Evolutionary conservation across 495 filamentous ascomycete genomes (phyloP), one percentile per base, ranked within the genome.

Genomic region (Aspergillus bertholletiae): DNA sequence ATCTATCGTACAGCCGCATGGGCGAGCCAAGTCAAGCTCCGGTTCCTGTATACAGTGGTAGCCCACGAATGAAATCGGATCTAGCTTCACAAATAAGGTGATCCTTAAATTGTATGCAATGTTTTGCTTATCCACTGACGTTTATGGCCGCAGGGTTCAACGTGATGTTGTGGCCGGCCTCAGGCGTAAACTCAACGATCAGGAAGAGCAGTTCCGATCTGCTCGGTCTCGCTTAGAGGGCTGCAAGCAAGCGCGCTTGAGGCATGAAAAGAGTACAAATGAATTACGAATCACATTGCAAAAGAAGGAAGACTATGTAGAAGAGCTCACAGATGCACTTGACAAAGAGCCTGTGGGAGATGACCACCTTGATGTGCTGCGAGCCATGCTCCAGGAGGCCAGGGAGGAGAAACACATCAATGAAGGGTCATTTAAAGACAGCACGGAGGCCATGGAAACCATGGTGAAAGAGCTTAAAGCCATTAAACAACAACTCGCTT

Each of bases 51-150:
- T 84, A 70, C 52, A 66, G 49, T 3, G 71, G 79, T 3, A 67
- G 60, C n/a, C 74, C 85, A 22, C 83, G 90, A 8, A 95, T 97
- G 85, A 87, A 88, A 68, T 87, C 89, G 0, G 89, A 96, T 61
- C 71, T 83, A 7, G 86, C 82, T 35, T 80, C 80, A 20, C 88
- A 89, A 68, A 79, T 88, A 35, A 75, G 71, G 71, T 81, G 45
- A 40, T 9, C 8, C 22, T 17, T n/a, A n/a, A 2, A 1, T 15
- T 28, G 3, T 39, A 9, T 7, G 28, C 7, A 23, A 13, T 39
- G 17, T 43, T 15, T 41, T 11, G 46, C n/a, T 34, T 24, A 26
- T 28, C n/a, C 30, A 9, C 39, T 61, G 24, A 62, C 54, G 22
- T 26, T 13, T 22, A 22, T 22, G 48, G 56, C 4, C 60, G 1